Percentiles rank a stretch among this genome's conserved stretches.
phyloP scores from a whole-genome alignment of 306 rosid species.

The Castanea crenata region DNA sequence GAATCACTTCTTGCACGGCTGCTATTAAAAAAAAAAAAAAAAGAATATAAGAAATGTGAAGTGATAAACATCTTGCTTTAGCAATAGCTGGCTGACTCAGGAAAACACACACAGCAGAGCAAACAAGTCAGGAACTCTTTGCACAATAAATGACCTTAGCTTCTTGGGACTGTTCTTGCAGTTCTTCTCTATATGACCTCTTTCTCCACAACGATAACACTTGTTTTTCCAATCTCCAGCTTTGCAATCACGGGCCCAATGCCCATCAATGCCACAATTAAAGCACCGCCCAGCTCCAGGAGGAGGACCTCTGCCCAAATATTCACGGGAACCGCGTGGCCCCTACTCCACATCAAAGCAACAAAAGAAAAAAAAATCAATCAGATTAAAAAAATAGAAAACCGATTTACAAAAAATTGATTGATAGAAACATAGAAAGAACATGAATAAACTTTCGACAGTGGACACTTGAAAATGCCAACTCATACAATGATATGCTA shows the following conservation, averaged over 20 bases:
- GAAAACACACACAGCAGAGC: background rate
- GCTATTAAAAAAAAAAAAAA: conserved; percentile 12
- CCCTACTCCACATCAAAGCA: conserved; percentile 32
- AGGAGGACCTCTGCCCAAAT: conserved; percentile 73
- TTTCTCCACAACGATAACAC: conserved; percentile 87
- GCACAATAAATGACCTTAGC: conserved; percentile 37
- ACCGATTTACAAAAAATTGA: background rate
- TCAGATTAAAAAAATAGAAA: background rate
- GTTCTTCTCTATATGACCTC: conserved; percentile 78
- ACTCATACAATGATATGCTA: background rate
- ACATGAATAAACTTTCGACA: background rate
- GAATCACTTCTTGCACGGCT: conserved; percentile 55
- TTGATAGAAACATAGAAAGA: background rate
- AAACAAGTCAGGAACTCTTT: background rate
- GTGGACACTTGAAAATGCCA: background rate
- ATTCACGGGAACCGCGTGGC: conserved; percentile 79
- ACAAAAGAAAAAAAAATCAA: background rate
- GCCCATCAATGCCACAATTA: conserved; percentile 85
- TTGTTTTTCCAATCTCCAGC: conserved; percentile 94
- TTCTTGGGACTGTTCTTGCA: conserved; percentile 83
- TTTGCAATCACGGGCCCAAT: conserved; percentile 88
- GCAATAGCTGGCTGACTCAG: background rate
- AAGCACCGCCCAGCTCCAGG: conserved; percentile 95
- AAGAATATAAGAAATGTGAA: background rate
- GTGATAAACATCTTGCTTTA: background rate